Conservation (phyloP, 805 yeast genomes). For the Saccharomyces cerevisiae region DNA sequence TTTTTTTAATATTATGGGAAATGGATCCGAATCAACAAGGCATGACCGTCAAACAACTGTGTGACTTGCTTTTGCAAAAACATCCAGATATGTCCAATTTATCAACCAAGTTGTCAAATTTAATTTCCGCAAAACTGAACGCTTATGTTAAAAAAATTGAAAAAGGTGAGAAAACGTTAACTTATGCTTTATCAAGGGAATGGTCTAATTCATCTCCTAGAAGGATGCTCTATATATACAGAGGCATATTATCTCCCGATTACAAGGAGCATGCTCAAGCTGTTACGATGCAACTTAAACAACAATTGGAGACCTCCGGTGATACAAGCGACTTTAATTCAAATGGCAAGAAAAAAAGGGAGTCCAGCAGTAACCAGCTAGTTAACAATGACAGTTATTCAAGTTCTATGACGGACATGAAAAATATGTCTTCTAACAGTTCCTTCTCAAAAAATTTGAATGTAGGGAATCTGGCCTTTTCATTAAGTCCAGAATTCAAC, state of each 20-base stretch:
- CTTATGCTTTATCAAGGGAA: slow-evolving; percentile 71
- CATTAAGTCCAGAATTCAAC: slow-evolving; percentile 26
- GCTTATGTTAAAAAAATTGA: slow-evolving; percentile 82
- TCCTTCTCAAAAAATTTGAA: slow-evolving; percentile 5
- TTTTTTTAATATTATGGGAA: slow-evolving; percentile 62
- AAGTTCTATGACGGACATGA: neutral
- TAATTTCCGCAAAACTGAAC: slow-evolving; percentile 74
- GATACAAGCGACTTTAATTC: slow-evolving; percentile 1
- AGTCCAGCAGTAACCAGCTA: slow-evolving; percentile 1
- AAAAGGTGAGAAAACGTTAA: slow-evolving; percentile 66
- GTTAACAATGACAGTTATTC: neutral
- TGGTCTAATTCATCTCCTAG: slow-evolving; percentile 90
- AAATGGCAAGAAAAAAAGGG: slow-evolving; percentile 1
- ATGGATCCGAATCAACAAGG: slow-evolving; percentile 63
- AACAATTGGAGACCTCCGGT: slow-evolving; percentile 9
- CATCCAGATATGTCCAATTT: slow-evolving; percentile 81
- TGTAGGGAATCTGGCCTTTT: slow-evolving; percentile 13
- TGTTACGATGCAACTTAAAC: slow-evolving; percentile 30
- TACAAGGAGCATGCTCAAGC: slow-evolving; percentile 63
- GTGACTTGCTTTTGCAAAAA: slow-evolving; percentile 62
- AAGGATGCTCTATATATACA: slow-evolving; percentile 80
- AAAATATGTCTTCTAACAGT: slow-evolving; percentile 4
- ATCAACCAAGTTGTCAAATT: slow-evolving; percentile 71
- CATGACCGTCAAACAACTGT: slow-evolving; percentile 84
- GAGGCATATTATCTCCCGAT: slow-evolving; percentile 70